phyloP scores from a whole-genome alignment of 345 rosid species.

The Mercurialis annua region DNA sequence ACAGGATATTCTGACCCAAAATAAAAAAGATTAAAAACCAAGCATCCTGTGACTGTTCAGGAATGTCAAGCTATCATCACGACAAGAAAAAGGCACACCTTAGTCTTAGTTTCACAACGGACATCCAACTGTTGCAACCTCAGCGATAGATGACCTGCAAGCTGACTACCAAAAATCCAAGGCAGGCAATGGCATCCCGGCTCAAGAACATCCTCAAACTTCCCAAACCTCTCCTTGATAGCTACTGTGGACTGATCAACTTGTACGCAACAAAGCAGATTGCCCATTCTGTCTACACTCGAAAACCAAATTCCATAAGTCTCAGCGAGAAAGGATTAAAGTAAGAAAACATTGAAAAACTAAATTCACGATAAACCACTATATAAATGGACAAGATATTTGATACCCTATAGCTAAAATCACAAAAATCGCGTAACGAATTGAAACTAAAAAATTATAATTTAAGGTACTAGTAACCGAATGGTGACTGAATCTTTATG shows the following conservation, averaged over 20 bases:
- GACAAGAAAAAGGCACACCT: not conserved
- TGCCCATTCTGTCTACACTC: too few species aligned
- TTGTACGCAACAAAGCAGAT: slow-evolving; percentile 14
- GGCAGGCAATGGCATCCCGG: slow-evolving; percentile 27
- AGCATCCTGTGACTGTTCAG: not conserved
- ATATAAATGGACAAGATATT: too few species aligned
- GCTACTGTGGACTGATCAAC: slow-evolving; percentile 22
- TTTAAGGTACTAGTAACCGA: too few species aligned
- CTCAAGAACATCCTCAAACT: slow-evolving; percentile 13
- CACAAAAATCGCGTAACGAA: too few species aligned
- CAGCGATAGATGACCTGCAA: slow-evolving; percentile 17
- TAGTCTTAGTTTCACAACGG: slow-evolving; percentile 20
- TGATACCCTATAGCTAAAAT: too few species aligned
- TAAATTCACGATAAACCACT: too few species aligned
- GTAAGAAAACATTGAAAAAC: too few species aligned
- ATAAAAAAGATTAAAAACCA: not conserved
- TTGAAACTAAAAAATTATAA: too few species aligned
- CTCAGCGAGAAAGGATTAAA: too few species aligned
- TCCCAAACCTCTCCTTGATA: slow-evolving; percentile 20
- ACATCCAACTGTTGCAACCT: slow-evolving; percentile 25
- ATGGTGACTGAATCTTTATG: too few species aligned
- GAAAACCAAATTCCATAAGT: too few species aligned
- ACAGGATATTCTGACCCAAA: too few species aligned
- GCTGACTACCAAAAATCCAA: slow-evolving; percentile 15
- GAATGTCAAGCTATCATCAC: not conserved